Evolutionary conservation across 345 rosid genomes (phyloP).

Genomic region (Citrus australasica): DNA sequence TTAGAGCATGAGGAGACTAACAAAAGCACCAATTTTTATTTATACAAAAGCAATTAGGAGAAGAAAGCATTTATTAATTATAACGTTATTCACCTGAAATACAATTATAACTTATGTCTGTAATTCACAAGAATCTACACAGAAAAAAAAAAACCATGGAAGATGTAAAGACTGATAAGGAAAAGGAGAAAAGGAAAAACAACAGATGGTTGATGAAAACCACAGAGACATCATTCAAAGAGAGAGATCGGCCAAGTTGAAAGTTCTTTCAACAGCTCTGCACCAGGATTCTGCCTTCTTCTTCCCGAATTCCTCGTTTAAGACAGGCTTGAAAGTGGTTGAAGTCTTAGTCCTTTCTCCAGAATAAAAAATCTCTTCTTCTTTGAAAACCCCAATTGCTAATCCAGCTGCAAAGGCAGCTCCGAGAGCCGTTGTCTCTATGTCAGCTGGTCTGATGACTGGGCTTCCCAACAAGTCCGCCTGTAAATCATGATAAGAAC

Average conservation of each 20-base stretch:
- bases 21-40: no score
- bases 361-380: conserved; percentile 56
- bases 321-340: conserved; percentile 44
- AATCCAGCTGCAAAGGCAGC: conserved; percentile 98
- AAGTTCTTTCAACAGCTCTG: conserved; percentile 78
- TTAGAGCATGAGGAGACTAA: no score
- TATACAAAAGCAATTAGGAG: no score
- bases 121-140: no score
- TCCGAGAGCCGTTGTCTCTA: conserved; percentile 91
- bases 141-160: no score
- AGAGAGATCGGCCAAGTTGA: conserved; percentile 69
- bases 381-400: conserved; percentile 81
- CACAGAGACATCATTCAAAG: conserved; percentile 20
- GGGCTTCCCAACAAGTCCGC: conserved; percentile 89
- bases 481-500: conserved; percentile 22
- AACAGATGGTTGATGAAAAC: no score
- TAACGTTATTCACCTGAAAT: no score
- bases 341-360: conserved; percentile 42
- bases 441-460: conserved; percentile 86
- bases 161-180: no score
- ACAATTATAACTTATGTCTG: no score
- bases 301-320: conserved; percentile 52
- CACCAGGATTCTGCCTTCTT: conserved; percentile 79
- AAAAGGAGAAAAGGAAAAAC: no score
- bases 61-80: no score